Evolutionary conservation across 1,139 yeast genomes (phyloP).

Genomic region (Zygoascus meyerae): DNA sequence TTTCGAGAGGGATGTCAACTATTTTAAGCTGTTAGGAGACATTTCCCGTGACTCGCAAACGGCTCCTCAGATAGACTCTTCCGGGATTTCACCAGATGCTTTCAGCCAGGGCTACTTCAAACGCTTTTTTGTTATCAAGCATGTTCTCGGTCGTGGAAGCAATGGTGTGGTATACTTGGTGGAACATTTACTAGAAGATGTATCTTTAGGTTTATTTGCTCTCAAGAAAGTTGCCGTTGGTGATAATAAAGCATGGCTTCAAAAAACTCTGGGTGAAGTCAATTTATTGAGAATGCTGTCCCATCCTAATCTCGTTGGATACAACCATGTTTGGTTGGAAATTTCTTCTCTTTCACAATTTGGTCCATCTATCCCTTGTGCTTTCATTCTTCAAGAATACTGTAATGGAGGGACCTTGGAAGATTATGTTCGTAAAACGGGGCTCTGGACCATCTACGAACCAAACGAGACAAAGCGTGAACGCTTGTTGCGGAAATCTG

Average conservation of each 20-base stretch:
- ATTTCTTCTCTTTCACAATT: slow-evolving; percentile 54
- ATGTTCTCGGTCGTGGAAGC: slow-evolving; percentile 69
- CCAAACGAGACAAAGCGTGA: slow-evolving; percentile 12
- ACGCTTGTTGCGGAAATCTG: slow-evolving; percentile 14
- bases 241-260: slow-evolving; percentile 59
- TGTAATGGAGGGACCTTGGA: slow-evolving; percentile 87
- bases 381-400: slow-evolving; percentile 76
- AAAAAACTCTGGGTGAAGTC: slow-evolving; percentile 71
- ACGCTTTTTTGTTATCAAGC: slow-evolving; percentile 52
- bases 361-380: slow-evolving; percentile 68
- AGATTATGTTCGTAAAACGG: slow-evolving; percentile 39
- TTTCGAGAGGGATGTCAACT: slow-evolving; percentile 22
- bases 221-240: slow-evolving; percentile 82
- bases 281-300: slow-evolving; percentile 49
- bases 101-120: slow-evolving; percentile 72
- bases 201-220: slow-evolving; percentile 73
- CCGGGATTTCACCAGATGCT: slow-evolving; percentile 27
- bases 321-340: slow-evolving; percentile 91
- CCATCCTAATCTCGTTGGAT: slow-evolving; percentile 65
- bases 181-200: slow-evolving; percentile 66
- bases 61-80: slow-evolving; percentile 12
- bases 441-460: slow-evolving; percentile 18
- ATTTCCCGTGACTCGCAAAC: slow-evolving; percentile 7
- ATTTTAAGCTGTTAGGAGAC: slow-evolving; percentile 28
- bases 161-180: slow-evolving; percentile 81